A percentile compares a stretch with the other conserved stretches of the same genome.
Evolutionary conservation across 192 early-diverging fungal species (phyloP).

Genomic region (Entophlyctis luteolus): DNA sequence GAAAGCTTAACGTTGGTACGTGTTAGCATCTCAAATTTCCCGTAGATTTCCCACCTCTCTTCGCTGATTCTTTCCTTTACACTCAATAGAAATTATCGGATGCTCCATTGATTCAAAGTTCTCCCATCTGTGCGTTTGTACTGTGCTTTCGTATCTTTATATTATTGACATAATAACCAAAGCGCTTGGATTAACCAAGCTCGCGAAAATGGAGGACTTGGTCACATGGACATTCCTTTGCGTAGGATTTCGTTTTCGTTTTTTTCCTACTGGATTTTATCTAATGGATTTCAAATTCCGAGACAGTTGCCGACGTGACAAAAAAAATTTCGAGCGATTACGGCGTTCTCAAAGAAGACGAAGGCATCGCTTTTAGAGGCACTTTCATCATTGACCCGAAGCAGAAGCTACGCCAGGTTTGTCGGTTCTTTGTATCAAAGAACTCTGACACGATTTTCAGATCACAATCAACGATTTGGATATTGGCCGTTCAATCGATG

Average conservation of each 20-base stretch:
- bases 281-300: no score
- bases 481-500: constrained; percentile 64
- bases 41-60: no score
- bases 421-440: no score
- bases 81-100: constrained; percentile 58
- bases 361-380: constrained; percentile 47
- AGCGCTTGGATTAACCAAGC: constrained; percentile 80
- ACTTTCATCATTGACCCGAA: constrained; percentile 62
- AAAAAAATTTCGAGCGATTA: constrained; percentile 85
- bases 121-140: constrained; percentile 59
- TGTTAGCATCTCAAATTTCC: no score
- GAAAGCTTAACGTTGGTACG: constrained; percentile 52
- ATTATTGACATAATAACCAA: no score
- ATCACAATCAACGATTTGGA: constrained; percentile 54
- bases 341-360: constrained; percentile 58
- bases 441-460: no score
- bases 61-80: no score
- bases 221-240: constrained; percentile 87
- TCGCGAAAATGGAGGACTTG: constrained; percentile 85
- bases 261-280: no score
- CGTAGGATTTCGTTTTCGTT: constrained; percentile 30
- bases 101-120: constrained; percentile 55
- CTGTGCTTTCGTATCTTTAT: background rate
- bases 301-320: constrained; percentile 73
- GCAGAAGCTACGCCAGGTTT: constrained; percentile 53